These are phyloP conservation scores for Schizonepeta tenuifolia DNA, from an alignment of 257 asterid genomes.

Conservation along the genomic window DNA sequence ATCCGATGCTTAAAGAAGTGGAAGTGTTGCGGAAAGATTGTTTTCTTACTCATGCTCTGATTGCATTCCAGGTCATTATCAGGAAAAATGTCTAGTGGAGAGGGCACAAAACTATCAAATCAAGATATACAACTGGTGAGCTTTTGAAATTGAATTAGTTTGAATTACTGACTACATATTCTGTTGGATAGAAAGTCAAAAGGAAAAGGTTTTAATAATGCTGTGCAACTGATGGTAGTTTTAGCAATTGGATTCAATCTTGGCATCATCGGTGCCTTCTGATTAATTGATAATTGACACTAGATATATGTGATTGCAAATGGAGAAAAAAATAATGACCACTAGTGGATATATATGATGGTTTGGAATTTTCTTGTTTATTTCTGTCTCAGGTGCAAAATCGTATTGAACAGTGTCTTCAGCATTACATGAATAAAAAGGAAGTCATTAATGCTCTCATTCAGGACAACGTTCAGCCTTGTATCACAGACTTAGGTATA, in stretches of 20 bases:
- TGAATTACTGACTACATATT: not conserved
- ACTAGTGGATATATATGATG: slow-evolving; percentile 2
- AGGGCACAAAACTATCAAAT: slow-evolving; percentile 49
- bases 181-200: not conserved
- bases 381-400: slow-evolving; percentile 65
- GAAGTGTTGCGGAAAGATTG: slow-evolving; percentile 17
- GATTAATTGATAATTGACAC: slow-evolving; percentile 3
- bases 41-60: slow-evolving; percentile 13
- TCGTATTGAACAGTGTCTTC: slow-evolving; percentile 75
- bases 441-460: slow-evolving; percentile 65
- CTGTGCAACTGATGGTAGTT: not conserved
- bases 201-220: too few relatives aligned
- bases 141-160: slow-evolving; percentile 18
- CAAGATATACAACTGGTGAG: slow-evolving; percentile 65
- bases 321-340: not conserved
- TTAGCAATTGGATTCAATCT: slow-evolving; percentile 8
- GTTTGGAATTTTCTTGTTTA: slow-evolving; percentile 16
- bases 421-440: slow-evolving; percentile 74
- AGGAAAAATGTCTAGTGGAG: slow-evolving; percentile 59
- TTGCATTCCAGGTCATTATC: slow-evolving; percentile 23
- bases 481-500: slow-evolving; percentile 73
- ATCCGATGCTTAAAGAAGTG: slow-evolving; percentile 7
- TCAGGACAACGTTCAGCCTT: slow-evolving; percentile 67
- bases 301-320: not conserved
- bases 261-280: not conserved